These are phyloP conservation scores for Heliamphora exappendiculata DNA, from an alignment of 148 eudicot species.

Conservation along the genomic window DNA sequence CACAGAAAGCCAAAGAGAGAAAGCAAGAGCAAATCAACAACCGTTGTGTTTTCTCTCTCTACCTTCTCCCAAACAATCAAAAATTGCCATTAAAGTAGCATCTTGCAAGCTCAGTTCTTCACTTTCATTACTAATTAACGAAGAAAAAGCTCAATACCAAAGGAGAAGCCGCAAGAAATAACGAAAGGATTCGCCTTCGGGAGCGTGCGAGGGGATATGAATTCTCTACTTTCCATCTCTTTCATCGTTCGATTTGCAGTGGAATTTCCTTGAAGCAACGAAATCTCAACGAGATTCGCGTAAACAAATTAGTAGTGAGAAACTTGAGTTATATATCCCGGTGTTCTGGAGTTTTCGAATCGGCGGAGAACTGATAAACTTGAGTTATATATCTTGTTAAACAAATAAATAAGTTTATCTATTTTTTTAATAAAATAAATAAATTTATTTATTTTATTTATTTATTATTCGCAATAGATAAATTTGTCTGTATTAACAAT, in stretches of 20 bases:
- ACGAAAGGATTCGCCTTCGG: neutral
- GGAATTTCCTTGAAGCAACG: conserved; percentile 12
- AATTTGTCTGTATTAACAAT: no score
- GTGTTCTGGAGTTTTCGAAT: neutral
- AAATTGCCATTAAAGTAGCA: neutral
- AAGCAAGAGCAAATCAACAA: neutral
- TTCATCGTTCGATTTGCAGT: conserved; percentile 13
- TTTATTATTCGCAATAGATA: no score
- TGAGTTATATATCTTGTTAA: no score
- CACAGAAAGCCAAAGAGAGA: no score
- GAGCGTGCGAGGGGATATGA: conserved; percentile 4
- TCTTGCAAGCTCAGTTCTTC: no score
- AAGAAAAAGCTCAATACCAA: neutral
- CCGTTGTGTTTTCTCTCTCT: neutral
- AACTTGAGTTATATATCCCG: neutral
- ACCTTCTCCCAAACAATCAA: neutral
- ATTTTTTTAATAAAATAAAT: no score
- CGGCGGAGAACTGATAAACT: neutral
- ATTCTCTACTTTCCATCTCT: conserved; percentile 17
- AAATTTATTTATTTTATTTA: no score
- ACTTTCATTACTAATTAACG: neutral
- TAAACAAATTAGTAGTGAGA: neutral
- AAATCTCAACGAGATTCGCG: neutral
- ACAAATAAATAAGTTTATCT: no score
- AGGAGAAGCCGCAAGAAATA: neutral